Evolutionary conservation across 129 eudicot genomes (phyloP).

Genomic region (Escallonia rubra): DNA sequence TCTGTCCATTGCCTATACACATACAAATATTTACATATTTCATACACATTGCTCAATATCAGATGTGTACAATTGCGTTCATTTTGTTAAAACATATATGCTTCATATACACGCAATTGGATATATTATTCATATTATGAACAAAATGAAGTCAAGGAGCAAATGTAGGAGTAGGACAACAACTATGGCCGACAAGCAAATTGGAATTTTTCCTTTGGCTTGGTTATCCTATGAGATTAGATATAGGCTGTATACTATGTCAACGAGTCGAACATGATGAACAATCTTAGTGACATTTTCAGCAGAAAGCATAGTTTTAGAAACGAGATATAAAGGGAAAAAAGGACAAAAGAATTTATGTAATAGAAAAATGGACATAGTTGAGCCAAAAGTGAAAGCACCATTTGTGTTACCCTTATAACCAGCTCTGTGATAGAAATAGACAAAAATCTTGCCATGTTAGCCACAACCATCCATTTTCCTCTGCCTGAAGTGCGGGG

Average conservation of each 20-base stretch:
- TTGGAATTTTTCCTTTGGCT: neutral
- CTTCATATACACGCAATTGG: too few relatives aligned
- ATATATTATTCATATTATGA: too few relatives aligned
- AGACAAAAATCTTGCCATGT: constrained; percentile 84
- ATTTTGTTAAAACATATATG: too few relatives aligned
- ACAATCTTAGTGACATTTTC: neutral
- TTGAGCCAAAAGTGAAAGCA: neutral
- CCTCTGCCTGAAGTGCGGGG: constrained; percentile 81
- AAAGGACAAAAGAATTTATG: too few relatives aligned
- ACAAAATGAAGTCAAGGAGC: too few relatives aligned
- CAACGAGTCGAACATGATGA: neutral
- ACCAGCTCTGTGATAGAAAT: constrained; percentile 70
- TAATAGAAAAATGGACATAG: neutral
- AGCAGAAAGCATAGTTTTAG: neutral
- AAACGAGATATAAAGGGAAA: neutral
- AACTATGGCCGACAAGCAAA: too few relatives aligned
- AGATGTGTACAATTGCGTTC: too few relatives aligned
- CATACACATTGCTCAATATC: too few relatives aligned
- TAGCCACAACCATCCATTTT: constrained; percentile 91
- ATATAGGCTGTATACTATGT: neutral
- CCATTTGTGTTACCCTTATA: constrained; percentile 46
- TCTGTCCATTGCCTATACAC: too few relatives aligned
- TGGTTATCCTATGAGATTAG: neutral
- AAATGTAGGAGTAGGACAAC: too few relatives aligned
- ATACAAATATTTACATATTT: too few relatives aligned